Base-by-base conservation (phyloP, 2,329 filamentous ascomycete species). In the Fusarium longipes region DNA sequence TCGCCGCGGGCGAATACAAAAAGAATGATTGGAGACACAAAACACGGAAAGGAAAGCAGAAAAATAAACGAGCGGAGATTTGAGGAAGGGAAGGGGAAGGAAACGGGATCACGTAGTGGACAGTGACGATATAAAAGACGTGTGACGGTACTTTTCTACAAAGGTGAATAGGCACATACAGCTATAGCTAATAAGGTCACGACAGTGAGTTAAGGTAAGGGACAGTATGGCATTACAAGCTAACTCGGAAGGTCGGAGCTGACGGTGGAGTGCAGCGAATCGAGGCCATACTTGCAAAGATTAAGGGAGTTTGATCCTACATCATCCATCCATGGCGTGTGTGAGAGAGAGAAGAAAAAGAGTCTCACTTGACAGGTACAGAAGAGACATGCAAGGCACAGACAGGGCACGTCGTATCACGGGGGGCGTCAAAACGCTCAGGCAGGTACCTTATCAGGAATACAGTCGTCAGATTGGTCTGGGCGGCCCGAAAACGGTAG, bases 401-500 rank as follows among this genome's bases (percentile, higher is more conserved):
- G 17, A 6, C 20, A 33, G n/a, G n/a, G n/a, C n/a, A 18, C n/a
- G 8, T 9, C 27, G n/a, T 48, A 48, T 20, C 22, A 48, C 45
- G 2, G 24, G 36, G 2, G 24, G 36, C 45, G 24, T 27, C 40
- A 43, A 30, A 47, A 38, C 45, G 40, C 55, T 49, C 57, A 59
- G 56, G 50, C 57, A 59, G 56, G 50, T 17, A 39, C 22, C 51
- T 18, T 15, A 17, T 24, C 9, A 22, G 18, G 18, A 38, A 24
- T 29, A 24, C 27, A 43, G 24, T n/a, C 40, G 18, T 17, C 25
- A 43, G 40, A 43, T 29, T 42, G 49, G 49, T 18, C 36, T 32
- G 17, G 24, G 56, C 15, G 20, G 18, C 24, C 55, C 54, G 35
- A 33, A 62, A 63, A 51, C 35, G 51, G 38, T 44, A 14, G 57